A percentile compares a stretch with the other conserved stretches of the same genome.
Evolutionary conservation across 306 rosid genomes (phyloP).

Genomic region (Malus sieversii): DNA sequence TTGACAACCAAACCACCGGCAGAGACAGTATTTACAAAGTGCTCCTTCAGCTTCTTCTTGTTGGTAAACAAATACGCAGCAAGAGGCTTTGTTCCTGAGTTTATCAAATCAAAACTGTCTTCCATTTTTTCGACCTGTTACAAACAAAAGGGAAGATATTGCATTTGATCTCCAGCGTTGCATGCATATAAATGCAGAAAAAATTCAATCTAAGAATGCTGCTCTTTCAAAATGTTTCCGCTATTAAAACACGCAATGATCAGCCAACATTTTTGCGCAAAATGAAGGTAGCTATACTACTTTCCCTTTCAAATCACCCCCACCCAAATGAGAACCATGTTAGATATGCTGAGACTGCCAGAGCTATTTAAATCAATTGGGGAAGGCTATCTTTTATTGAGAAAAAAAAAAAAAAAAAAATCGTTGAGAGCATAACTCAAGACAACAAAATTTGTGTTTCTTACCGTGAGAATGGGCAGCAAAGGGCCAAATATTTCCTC

Average conservation of each 20-base stretch:
- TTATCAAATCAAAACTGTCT: slow-evolving; percentile 70
- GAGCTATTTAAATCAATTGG: not conserved
- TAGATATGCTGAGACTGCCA: not conserved
- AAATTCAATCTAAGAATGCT: not conserved
- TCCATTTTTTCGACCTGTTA: slow-evolving; percentile 76
- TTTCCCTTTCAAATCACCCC: not conserved
- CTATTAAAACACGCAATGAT: not conserved
- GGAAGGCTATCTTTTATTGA: not conserved
- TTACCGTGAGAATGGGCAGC: slow-evolving; percentile 86
- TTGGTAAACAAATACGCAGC: slow-evolving; percentile 92
- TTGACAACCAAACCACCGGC: slow-evolving; percentile 91
- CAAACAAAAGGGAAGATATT: not conserved
- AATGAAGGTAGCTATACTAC: not conserved
- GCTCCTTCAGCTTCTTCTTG: slow-evolving; percentile 68
- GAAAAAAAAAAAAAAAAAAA: too few relatives aligned
- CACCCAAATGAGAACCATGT: not conserved
- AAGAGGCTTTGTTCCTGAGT: slow-evolving; percentile 83
- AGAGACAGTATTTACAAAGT: slow-evolving; percentile 54
- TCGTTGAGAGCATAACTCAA: not conserved
- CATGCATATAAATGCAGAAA: not conserved
- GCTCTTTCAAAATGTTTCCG: not conserved
- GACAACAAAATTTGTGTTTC: slow-evolving; percentile 7
- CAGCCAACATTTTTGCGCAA: not conserved
- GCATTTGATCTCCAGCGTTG: not conserved
- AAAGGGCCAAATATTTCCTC: slow-evolving; percentile 98